Evolutionary conservation across 2,329 filamentous ascomycete genomes (phyloP).

Genomic region (Fusarium algeriense): DNA sequence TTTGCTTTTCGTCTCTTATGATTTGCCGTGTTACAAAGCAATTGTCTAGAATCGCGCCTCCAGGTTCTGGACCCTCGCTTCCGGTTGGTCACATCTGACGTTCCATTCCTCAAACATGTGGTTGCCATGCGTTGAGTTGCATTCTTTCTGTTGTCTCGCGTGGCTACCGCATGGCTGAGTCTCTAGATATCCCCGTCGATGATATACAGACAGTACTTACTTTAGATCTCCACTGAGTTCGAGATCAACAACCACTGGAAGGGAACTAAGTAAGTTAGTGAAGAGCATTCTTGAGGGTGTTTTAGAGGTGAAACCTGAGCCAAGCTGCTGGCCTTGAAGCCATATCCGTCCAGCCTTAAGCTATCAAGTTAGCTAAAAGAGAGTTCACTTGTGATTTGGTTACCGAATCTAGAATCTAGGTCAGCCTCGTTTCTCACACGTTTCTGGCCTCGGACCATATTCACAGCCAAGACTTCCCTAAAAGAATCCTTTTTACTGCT

Average conservation of each 20-base stretch:
- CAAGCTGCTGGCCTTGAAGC: not conserved
- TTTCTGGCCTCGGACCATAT: slow-evolving; percentile 6
- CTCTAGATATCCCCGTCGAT: not conserved
- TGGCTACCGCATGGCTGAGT: slow-evolving; percentile 11
- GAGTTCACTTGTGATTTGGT: not conserved
- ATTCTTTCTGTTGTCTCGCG: slow-evolving; percentile 20
- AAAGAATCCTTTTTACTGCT: not conserved
- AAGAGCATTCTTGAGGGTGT: not conserved
- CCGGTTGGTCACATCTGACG: slow-evolving; percentile 34
- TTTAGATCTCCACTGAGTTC: not conserved
- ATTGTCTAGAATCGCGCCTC: slow-evolving; percentile 17
- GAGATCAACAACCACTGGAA: not conserved
- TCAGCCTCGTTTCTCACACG: slow-evolving; percentile 13
- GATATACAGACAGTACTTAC: not conserved
- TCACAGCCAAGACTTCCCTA: slow-evolving; percentile 12
- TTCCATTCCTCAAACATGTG: slow-evolving; percentile 25
- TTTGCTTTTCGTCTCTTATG: not conserved
- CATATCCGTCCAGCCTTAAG: not conserved
- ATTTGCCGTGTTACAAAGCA: not conserved
- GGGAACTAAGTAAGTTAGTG: slow-evolving; percentile 9
- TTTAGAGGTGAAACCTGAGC: slow-evolving; percentile 1
- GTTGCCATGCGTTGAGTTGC: slow-evolving; percentile 31
- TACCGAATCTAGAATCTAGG: slow-evolving; percentile 4
- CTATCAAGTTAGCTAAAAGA: not conserved
- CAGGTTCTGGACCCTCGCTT: slow-evolving; percentile 22